phyloP scores from a whole-genome alignment of 495 filamentous ascomycete species.

The Bathelium albidoporum region DNA sequence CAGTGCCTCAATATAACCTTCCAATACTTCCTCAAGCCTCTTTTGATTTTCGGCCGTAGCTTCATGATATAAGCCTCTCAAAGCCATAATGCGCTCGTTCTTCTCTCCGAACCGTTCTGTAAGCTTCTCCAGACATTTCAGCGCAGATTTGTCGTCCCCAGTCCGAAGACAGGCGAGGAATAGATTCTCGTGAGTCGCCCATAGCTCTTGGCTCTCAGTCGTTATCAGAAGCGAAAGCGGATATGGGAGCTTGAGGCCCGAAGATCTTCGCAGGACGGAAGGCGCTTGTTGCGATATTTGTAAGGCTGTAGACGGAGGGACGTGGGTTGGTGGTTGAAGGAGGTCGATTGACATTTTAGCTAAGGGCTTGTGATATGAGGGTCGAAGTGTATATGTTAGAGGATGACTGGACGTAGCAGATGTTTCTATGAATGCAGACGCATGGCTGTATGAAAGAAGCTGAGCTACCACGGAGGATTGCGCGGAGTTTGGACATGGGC shows the following conservation, averaged over 20 bases:
- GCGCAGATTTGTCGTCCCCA: slow-evolving; percentile 69
- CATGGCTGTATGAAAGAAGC: not conserved
- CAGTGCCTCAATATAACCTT: slow-evolving; percentile 67
- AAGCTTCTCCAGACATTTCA: slow-evolving; percentile 60
- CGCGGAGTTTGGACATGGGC: not conserved
- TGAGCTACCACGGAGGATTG: not conserved
- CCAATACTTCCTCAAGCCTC: slow-evolving; percentile 56
- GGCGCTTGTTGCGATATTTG: slow-evolving; percentile 71
- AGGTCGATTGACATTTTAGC: slow-evolving; percentile 10
- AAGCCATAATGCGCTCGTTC: slow-evolving; percentile 74
- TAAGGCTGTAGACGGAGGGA: slow-evolving; percentile 44
- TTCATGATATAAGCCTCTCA: slow-evolving; percentile 76
- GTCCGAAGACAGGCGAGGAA: slow-evolving; percentile 75
- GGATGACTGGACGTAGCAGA: not conserved
- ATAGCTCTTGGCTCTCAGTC: slow-evolving; percentile 65
- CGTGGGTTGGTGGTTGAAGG: slow-evolving; percentile 27
- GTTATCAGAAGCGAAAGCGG: slow-evolving; percentile 41
- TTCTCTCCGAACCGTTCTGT: slow-evolving; percentile 66
- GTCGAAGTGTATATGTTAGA: not conserved
- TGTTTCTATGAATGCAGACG: not conserved
- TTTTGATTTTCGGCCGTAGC: slow-evolving; percentile 57
- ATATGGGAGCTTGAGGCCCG: slow-evolving; percentile 37
- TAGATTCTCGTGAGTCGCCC: slow-evolving; percentile 75
- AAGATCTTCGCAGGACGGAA: slow-evolving; percentile 45
- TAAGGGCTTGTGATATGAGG: not conserved